Evolutionary conservation across 208 protist genomes (phyloP).

Genomic region (Acanthamoeba triangularis): DNA sequence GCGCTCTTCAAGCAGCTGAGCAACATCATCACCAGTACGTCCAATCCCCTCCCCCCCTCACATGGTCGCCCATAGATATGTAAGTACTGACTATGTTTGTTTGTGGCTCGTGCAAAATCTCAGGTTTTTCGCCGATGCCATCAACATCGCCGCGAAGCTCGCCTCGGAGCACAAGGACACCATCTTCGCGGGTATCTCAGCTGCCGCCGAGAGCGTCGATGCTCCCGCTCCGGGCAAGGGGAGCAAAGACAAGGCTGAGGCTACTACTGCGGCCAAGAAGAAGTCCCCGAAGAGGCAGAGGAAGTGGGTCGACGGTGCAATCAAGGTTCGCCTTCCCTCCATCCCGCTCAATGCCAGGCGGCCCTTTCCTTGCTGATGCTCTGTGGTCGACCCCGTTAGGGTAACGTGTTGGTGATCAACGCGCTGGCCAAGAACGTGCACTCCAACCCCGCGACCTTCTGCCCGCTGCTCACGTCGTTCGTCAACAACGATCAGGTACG

Average conservation of each 20-base stretch:
- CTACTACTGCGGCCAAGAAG: neutral
- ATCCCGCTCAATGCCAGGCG: neutral
- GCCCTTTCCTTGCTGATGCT: neutral
- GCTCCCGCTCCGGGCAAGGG: too few species aligned
- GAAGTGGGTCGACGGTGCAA: neutral
- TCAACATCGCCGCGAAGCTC: neutral
- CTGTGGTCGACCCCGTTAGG: neutral
- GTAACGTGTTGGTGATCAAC: conserved; percentile 14
- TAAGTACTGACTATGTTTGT: neutral
- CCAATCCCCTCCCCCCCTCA: too few species aligned
- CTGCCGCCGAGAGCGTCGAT: neutral
- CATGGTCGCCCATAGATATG: neutral
- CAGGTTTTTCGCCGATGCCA: neutral
- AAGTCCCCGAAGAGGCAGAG: neutral
- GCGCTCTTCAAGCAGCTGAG: conserved; percentile 47
- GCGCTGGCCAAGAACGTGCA: conserved; percentile 32
- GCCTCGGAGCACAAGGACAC: neutral
- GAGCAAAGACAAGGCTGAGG: neutral
- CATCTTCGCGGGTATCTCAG: neutral
- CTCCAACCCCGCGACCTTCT: neutral
- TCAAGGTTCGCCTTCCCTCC: neutral
- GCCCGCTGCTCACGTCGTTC: neutral
- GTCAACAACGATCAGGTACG: conserved; percentile 21
- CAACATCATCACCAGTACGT: neutral
- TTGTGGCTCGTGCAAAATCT: neutral